phyloP scores from a whole-genome alignment of 495 filamentous ascomycete genomes.

The Penicillium verhagenii region DNA sequence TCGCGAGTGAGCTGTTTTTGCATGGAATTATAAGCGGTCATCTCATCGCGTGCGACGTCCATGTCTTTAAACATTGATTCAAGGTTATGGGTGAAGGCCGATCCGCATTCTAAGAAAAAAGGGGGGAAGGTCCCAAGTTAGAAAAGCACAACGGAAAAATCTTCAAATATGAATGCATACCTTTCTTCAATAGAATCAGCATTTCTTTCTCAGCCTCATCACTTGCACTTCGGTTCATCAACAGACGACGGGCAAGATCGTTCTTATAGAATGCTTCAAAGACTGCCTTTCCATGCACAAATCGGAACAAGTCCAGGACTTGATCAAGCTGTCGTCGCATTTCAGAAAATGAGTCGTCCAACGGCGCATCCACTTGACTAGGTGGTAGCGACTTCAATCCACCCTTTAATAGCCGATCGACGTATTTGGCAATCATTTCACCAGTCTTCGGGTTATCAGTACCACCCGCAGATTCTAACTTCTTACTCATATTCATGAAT shows the following conservation, averaged over 20 bases:
- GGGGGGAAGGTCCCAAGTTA: too few relatives aligned
- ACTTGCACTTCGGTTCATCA: slow-evolving; percentile 89
- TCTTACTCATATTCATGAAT: slow-evolving; percentile 87
- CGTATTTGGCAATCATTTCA: slow-evolving; percentile 98
- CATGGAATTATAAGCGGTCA: slow-evolving; percentile 67
- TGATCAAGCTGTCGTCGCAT: slow-evolving; percentile 87
- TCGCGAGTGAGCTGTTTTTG: slow-evolving; percentile 44
- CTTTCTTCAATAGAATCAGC: slow-evolving; percentile 82
- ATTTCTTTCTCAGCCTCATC: slow-evolving; percentile 95
- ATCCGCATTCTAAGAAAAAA: slow-evolving; percentile 76
- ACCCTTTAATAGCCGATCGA: slow-evolving; percentile 83
- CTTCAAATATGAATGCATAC: slow-evolving; percentile 36
- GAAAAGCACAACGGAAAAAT: too few relatives aligned
- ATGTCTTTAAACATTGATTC: slow-evolving; percentile 99
- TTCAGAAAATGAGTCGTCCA: slow-evolving; percentile 85
- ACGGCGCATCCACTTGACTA: slow-evolving; percentile 46
- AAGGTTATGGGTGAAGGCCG: slow-evolving; percentile 90
- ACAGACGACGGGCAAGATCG: slow-evolving; percentile 81
- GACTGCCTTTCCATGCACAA: slow-evolving; percentile 94
- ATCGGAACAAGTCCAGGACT: slow-evolving; percentile 90
- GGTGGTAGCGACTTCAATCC: slow-evolving; percentile 71
- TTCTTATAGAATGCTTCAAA: slow-evolving; percentile 99
- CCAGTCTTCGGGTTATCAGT: slow-evolving; percentile 89
- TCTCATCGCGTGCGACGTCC: slow-evolving; percentile 83
- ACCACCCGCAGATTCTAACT: slow-evolving; percentile 61